Evolutionary conservation across 2,329 filamentous ascomycete genomes (phyloP).

Genomic region (Teratosphaeria zuluensis): DNA sequence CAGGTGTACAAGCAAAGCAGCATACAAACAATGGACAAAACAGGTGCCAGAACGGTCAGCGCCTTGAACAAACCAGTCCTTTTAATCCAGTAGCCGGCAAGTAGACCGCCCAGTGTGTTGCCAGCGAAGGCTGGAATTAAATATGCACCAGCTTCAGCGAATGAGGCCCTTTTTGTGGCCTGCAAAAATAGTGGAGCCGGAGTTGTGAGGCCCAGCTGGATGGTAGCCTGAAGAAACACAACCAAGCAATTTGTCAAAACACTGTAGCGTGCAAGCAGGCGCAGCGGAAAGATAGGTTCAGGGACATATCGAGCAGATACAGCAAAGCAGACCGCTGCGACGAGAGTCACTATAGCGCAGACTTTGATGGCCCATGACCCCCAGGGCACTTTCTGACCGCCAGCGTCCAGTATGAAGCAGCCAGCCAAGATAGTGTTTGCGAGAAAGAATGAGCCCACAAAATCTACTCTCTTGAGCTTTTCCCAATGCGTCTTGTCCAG

Average conservation of each 20-base stretch:
- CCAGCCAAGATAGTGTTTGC: conserved; percentile 56
- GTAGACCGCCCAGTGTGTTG: conserved; percentile 55
- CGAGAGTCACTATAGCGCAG: conserved; percentile 44
- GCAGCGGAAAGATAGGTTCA: conserved; percentile 65
- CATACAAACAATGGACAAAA: conserved; percentile 44
- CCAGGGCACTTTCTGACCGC: conserved; percentile 61
- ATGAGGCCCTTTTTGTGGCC: conserved; percentile 54
- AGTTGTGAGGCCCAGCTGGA: conserved; percentile 53
- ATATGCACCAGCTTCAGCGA: conserved; percentile 54
- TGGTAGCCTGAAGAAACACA: conserved; percentile 63
- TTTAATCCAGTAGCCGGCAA: conserved; percentile 58
- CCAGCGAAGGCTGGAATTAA: conserved; percentile 57
- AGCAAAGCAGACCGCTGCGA: conserved; percentile 58
- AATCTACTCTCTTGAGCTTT: conserved; percentile 62
- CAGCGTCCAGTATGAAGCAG: conserved; percentile 61
- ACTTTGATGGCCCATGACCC: conserved; percentile 48
- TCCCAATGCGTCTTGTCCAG: conserved; percentile 52
- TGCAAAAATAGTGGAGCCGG: conserved; percentile 74
- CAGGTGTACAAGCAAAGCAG: conserved; percentile 46
- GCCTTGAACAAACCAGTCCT: conserved; percentile 62
- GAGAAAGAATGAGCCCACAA: conserved; percentile 58
- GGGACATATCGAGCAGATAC: conserved; percentile 58
- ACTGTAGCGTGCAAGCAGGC: conserved; percentile 58
- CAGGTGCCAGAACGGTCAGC: conserved; percentile 52
- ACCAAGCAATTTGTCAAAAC: conserved; percentile 59